phyloP scores from a whole-genome alignment of 2,329 filamentous ascomycete genomes.

The Chrysosphaeria jannelii region DNA sequence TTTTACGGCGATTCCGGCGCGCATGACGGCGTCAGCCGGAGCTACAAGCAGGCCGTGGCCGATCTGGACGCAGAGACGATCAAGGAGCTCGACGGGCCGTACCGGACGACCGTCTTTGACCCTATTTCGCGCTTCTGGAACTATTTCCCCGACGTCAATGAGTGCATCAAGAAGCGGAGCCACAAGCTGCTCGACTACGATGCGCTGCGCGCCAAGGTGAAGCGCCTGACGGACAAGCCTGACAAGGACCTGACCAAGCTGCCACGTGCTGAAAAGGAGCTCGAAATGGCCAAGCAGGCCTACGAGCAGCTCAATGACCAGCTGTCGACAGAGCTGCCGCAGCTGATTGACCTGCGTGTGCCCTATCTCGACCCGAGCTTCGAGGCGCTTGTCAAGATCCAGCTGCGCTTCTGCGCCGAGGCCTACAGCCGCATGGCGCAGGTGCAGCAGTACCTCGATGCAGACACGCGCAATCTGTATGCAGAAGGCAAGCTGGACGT shows the following conservation, averaged over 20 bases:
- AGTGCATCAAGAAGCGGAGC: constrained; percentile 96
- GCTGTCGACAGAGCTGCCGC: constrained; percentile 69
- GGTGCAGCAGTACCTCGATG: constrained; percentile 92
- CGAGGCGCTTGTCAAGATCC: constrained; percentile 94
- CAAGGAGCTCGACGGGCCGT: constrained; percentile 89
- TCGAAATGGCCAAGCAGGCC: constrained; percentile 70
- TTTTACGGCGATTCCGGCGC: constrained; percentile 95
- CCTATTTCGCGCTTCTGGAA: constrained; percentile 89
- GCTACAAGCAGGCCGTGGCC: constrained; percentile 95
- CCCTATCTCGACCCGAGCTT: constrained; percentile 94
- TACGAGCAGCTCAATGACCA: constrained; percentile 97
- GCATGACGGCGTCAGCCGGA: constrained; percentile 77
- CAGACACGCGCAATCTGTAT: constrained; percentile 86
- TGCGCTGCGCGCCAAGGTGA: constrained; percentile 78
- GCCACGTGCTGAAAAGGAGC: constrained; percentile 82
- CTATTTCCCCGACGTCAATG: constrained; percentile 97
- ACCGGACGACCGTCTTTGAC: constrained; percentile 80
- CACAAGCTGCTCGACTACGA: constrained; percentile 98
- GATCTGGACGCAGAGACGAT: constrained; percentile 95
- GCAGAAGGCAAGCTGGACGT: constrained; percentile 76
- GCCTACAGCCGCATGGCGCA: constrained; percentile 96
- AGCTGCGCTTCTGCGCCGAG: constrained; percentile 89
- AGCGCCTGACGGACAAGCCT: constrained; percentile 89
- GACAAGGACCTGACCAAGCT: constrained; percentile 97
- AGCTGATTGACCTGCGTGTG: constrained; percentile 86